These are phyloP conservation scores for Leishmania lainsoni DNA, from an alignment of 208 protist species.

Conservation along the genomic window DNA sequence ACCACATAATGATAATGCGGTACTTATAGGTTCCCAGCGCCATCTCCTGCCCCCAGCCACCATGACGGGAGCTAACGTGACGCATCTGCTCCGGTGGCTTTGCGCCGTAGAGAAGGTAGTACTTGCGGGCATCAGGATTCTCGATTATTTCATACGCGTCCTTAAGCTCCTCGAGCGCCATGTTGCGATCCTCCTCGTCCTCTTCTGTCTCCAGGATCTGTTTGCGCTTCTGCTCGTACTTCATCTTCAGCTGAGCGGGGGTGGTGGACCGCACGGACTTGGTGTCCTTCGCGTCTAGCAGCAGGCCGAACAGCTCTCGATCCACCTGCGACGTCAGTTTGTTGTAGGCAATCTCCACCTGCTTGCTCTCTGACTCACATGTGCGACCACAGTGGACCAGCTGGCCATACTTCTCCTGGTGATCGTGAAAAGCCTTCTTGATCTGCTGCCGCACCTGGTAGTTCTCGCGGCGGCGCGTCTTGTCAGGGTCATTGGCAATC, in stretches of 20 bases:
- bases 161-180: conserved; percentile 84
- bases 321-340: conserved; percentile 84
- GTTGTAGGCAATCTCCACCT: conserved; percentile 82
- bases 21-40: conserved; percentile 82
- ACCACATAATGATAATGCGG: conserved; percentile 79
- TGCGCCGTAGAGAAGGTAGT: conserved; percentile 89
- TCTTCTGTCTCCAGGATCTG: conserved; percentile 60
- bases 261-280: conserved; percentile 60
- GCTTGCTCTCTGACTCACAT: conserved; percentile 77
- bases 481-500: conserved; percentile 42
- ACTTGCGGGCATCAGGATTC: conserved; percentile 80
- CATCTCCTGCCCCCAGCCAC: conserved; percentile 88
- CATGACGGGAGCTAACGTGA: conserved; percentile 69
- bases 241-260: conserved; percentile 58
- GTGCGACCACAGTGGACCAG: conserved; percentile 78
- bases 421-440: conserved; percentile 59
- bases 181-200: conserved; percentile 76
- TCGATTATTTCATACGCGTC: conserved; percentile 89
- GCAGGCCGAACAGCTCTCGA: conserved; percentile 81
- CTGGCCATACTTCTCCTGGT: conserved; percentile 72
- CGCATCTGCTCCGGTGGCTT: conserved; percentile 89
- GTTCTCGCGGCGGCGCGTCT: conserved; percentile 75
- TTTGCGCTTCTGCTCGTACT: conserved; percentile 77
- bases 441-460: conserved; percentile 78
- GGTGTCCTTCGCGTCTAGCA: conserved; percentile 80